phyloP scores from a whole-genome alignment of 108 stramenopile genomes.

The Fragilariopsis cylindrus region DNA sequence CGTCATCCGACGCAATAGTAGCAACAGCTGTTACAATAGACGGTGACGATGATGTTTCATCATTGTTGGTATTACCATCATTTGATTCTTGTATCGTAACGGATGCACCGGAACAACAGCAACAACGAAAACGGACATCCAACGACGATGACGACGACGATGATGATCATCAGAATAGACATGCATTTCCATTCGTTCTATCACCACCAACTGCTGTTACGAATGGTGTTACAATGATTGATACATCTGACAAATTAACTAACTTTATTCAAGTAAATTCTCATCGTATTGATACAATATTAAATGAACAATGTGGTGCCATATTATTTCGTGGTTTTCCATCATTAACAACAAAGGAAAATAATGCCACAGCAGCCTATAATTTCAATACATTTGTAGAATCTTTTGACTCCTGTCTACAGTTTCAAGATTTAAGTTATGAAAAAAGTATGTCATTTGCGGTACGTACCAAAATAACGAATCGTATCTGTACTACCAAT shows the following conservation, averaged over 20 bases:
- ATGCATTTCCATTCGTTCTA: conserved; percentile 25
- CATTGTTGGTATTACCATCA: background rate
- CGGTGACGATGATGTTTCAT: background rate
- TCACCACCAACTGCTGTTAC: conserved; percentile 9
- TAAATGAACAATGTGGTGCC: conserved; percentile 24
- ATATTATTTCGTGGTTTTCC: conserved; percentile 38
- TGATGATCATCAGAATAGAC: background rate
- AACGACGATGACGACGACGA: background rate
- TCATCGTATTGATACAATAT: conserved; percentile 12
- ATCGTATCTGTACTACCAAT: conserved; percentile 39
- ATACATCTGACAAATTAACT: background rate
- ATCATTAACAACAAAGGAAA: background rate
- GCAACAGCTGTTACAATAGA: background rate
- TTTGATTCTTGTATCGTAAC: conserved; percentile 24
- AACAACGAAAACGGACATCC: background rate
- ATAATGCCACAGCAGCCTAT: background rate
- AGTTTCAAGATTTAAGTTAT: conserved; percentile 29
- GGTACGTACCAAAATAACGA: conserved; percentile 16
- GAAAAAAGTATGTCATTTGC: conserved; percentile 40
- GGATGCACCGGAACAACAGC: conserved; percentile 21
- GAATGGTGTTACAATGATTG: background rate
- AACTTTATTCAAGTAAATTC: conserved; percentile 23
- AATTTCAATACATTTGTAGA: conserved; percentile 35
- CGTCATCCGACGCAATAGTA: background rate
- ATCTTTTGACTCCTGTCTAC: conserved; percentile 1